Conservation (phyloP, 1,284 basidiomycete genomes). For the Rhodotorula sp. region DNA sequence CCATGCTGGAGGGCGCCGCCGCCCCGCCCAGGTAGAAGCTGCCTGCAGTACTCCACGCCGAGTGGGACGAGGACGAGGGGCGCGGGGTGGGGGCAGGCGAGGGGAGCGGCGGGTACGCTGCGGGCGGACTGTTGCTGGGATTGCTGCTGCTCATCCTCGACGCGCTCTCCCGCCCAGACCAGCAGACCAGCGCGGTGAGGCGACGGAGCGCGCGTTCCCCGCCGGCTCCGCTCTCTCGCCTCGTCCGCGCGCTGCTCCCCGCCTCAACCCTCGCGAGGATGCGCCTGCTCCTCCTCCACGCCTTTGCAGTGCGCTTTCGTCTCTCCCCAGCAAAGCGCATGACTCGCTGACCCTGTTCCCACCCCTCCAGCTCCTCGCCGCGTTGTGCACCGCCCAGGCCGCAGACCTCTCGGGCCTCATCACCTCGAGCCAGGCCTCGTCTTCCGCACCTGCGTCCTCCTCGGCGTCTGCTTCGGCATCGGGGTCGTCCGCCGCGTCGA, state of each 20-base stretch:
- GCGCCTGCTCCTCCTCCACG: not conserved
- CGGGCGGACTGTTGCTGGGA: not conserved
- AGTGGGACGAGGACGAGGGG: not conserved
- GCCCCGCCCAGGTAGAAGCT: conserved; percentile 30
- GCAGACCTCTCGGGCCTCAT: not conserved
- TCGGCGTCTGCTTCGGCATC: not conserved
- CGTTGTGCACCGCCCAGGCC: not conserved
- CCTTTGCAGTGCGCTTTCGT: not conserved
- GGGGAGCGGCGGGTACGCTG: not conserved
- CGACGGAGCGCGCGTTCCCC: no score
- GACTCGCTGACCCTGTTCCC: not conserved
- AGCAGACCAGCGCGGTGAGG: not conserved
- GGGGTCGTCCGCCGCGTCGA: not conserved
- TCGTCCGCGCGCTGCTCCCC: not conserved
- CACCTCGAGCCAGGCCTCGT: not conserved
- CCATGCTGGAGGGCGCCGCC: conserved; percentile 12
- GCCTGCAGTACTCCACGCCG: not conserved
- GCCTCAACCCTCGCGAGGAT: not conserved
- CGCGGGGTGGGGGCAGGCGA: not conserved
- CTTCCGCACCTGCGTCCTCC: not conserved
- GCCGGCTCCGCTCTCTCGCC: not conserved
- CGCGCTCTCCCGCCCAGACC: not conserved
- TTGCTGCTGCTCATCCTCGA: not conserved
- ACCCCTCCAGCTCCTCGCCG: not conserved
- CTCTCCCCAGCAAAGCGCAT: not conserved